phyloP scores from a whole-genome alignment of 495 filamentous ascomycete species.

The Penicillium desertorum region DNA sequence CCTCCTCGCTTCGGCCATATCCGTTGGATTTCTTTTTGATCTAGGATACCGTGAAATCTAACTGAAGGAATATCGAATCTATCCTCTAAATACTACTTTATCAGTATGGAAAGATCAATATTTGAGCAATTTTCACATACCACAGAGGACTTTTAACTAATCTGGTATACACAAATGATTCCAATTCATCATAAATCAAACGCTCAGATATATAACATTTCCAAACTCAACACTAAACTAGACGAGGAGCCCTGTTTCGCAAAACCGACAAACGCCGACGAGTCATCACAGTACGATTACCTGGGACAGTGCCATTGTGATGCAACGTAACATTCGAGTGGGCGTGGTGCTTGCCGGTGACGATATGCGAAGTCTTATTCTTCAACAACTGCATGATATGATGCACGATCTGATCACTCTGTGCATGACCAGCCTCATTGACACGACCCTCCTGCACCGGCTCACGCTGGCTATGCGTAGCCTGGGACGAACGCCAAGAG shows the following conservation, averaged over 20 bases:
- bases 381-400: slow-evolving; percentile 24
- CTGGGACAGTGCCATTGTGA: slow-evolving; percentile 23
- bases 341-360: slow-evolving; percentile 23
- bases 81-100: not conserved
- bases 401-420: slow-evolving; percentile 25
- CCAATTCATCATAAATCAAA: slow-evolving; percentile 4
- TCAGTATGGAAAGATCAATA: not conserved
- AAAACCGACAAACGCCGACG: slow-evolving; percentile 26
- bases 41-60: too few relatives aligned
- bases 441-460: slow-evolving; percentile 26
- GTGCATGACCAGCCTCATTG: slow-evolving; percentile 25
- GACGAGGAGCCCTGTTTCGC: slow-evolving; percentile 21
- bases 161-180: slow-evolving; percentile 14
- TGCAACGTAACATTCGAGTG: slow-evolving; percentile 13
- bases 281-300: slow-evolving; percentile 20
- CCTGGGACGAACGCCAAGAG: slow-evolving; percentile 24
- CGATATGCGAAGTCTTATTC: slow-evolving; percentile 17
- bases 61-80: too few relatives aligned
- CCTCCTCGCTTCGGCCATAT: too few relatives aligned
- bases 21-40: too few relatives aligned
- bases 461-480: slow-evolving; percentile 15
- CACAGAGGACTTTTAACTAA: slow-evolving; percentile 5
- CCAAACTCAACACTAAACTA: not conserved
- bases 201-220: not conserved
- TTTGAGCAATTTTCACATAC: not conserved